These are phyloP conservation scores for Scolecobasidium constrictum DNA, from an alignment of 2,329 filamentous ascomycete species.

Conservation along the genomic window DNA sequence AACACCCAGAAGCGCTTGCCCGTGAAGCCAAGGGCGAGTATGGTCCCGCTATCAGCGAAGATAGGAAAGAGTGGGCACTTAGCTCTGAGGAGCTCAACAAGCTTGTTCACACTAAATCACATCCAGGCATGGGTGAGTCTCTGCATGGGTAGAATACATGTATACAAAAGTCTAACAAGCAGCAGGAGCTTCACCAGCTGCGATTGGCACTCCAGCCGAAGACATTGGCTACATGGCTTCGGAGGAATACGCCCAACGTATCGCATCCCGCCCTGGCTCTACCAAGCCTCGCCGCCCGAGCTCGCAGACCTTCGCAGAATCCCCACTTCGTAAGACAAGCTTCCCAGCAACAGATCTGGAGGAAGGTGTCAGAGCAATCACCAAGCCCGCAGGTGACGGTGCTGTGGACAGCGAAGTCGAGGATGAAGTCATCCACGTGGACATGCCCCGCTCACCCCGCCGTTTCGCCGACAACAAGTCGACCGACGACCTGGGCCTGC, in stretches of 20 bases:
- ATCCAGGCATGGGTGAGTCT: conserved; percentile 40
- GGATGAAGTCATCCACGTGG: conserved; percentile 63
- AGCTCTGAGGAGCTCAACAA: conserved; percentile 85
- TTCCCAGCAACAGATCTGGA: conserved; percentile 32
- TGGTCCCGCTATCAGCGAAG: conserved; percentile 45
- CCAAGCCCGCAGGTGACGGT: conserved; percentile 15
- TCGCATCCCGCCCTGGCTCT: conserved; percentile 48
- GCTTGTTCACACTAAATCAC: conserved; percentile 64
- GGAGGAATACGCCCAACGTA: conserved; percentile 71
- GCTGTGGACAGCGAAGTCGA: conserved; percentile 37
- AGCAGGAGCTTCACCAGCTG: conserved; percentile 4
- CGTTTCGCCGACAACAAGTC: conserved; percentile 31
- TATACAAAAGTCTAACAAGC: too few relatives aligned
- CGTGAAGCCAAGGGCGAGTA: conserved; percentile 64
- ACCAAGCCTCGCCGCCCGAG: conserved; percentile 32
- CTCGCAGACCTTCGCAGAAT: conserved; percentile 36
- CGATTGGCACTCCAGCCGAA: conserved; percentile 69
- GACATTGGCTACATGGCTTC: conserved; percentile 81
- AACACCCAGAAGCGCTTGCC: conserved; percentile 69
- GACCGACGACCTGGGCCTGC: conserved; percentile 39
- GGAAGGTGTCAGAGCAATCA: conserved; percentile 15
- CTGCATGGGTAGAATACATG: conserved; percentile 1
- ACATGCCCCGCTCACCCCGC: conserved; percentile 35
- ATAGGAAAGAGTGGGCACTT: conserved; percentile 67
- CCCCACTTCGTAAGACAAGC: conserved; percentile 40